Evolutionary conservation across 2,329 filamentous ascomycete genomes (phyloP).

Genomic region (Chaetomiaceae sp.): DNA sequence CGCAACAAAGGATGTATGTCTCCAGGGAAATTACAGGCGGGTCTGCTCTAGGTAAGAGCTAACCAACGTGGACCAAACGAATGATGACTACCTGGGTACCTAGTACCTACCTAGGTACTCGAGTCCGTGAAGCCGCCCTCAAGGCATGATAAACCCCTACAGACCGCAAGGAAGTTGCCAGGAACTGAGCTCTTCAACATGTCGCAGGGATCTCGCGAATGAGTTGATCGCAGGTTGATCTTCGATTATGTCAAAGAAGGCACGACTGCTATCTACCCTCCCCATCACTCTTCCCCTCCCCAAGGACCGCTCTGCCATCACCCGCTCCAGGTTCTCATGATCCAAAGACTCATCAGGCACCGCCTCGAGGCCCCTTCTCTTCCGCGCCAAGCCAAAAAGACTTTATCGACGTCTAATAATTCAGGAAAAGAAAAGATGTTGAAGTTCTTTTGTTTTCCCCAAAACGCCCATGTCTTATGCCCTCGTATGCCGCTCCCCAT

Average conservation of each 20-base stretch:
- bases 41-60: no score
- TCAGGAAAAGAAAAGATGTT: slow-evolving; percentile 35
- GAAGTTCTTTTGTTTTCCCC: slow-evolving; percentile 36
- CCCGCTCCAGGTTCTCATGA: background rate
- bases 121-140: no score
- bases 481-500: slow-evolving; percentile 30
- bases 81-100: no score
- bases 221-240: background rate
- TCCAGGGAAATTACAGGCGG: no score
- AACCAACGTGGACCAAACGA: no score
- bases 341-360: background rate
- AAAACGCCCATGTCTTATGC: slow-evolving; percentile 31
- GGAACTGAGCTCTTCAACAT: no score
- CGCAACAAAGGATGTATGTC: no score
- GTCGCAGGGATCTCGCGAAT: background rate
- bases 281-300: background rate
- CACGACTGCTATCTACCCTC: background rate
- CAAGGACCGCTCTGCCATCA: no score
- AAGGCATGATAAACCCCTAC: no score
- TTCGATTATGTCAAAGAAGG: background rate
- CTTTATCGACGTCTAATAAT: slow-evolving; percentile 26
- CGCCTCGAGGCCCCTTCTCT: slow-evolving; percentile 5
- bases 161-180: no score
- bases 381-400: slow-evolving; percentile 28
- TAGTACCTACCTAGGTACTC: no score